phyloP scores from a whole-genome alignment of 1,284 basidiomycete species.

The Sanguinoderma infundibulare region DNA sequence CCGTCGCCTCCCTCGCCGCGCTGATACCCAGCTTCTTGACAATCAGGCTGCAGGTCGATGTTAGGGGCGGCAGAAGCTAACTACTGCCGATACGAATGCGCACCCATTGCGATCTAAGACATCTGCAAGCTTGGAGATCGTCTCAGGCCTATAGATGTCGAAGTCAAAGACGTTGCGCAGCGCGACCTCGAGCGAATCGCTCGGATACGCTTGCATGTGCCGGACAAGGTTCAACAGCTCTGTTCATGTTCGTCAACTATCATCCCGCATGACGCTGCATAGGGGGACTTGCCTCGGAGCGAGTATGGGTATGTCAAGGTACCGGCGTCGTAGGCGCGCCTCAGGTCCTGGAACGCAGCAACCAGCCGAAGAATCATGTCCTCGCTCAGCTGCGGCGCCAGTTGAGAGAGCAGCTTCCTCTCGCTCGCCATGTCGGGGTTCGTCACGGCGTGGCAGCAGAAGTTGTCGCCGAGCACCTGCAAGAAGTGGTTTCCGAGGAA shows the following conservation, averaged over 20 bases:
- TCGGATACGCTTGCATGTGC: slow-evolving; percentile 63
- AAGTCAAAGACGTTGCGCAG: slow-evolving; percentile 72
- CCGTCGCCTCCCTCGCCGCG: slow-evolving; percentile 54
- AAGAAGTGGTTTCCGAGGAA: slow-evolving; percentile 75
- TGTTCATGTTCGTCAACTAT: slow-evolving; percentile 26
- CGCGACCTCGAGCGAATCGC: slow-evolving; percentile 56
- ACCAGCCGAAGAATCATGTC: slow-evolving; percentile 60
- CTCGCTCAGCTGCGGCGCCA: slow-evolving; percentile 61
- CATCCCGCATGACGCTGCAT: too few relatives aligned
- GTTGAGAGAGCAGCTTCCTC: slow-evolving; percentile 56
- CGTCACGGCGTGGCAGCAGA: slow-evolving; percentile 65
- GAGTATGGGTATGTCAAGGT: slow-evolving; percentile 67
- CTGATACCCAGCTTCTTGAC: slow-evolving; percentile 58
- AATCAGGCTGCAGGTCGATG: slow-evolving; percentile 44
- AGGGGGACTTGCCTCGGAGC: slow-evolving; percentile 51
- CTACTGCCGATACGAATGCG: background rate
- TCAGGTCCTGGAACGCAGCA: slow-evolving; percentile 64
- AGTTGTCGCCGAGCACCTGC: slow-evolving; percentile 71
- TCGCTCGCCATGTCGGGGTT: slow-evolving; percentile 70
- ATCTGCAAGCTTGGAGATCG: slow-evolving; percentile 59
- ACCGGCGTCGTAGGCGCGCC: slow-evolving; percentile 59
- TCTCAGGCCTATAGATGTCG: slow-evolving; percentile 66
- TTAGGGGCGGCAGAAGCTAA: too few relatives aligned
- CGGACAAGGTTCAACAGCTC: slow-evolving; percentile 68
- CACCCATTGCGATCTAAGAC: slow-evolving; percentile 66